phyloP scores from a whole-genome alignment of 176 grass and related monocot genomes.

The Oryza punctata region DNA sequence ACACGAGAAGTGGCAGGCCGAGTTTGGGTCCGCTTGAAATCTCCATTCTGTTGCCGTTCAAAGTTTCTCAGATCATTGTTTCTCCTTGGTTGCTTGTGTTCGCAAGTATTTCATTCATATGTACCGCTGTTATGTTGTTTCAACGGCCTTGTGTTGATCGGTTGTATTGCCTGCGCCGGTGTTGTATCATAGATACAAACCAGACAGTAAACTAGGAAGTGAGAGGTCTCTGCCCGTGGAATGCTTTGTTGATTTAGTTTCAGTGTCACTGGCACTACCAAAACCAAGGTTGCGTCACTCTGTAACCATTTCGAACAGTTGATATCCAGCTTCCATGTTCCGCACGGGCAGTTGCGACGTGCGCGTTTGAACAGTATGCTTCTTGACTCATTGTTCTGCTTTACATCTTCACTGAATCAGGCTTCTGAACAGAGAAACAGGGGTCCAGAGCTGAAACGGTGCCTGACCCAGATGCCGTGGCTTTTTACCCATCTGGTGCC shows the following conservation, averaged over 20 bases:
- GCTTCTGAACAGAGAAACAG: background rate
- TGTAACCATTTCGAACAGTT: background rate
- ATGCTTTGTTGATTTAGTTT: background rate
- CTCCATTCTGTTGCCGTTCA: background rate
- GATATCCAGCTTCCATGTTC: background rate
- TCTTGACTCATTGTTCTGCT: background rate
- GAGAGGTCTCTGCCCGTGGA: background rate
- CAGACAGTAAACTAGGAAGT: background rate
- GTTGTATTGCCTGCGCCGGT: background rate
- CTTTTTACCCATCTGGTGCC: background rate
- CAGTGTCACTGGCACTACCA: background rate
- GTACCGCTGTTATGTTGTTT: background rate
- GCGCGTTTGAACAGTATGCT: background rate
- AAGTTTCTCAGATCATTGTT: background rate
- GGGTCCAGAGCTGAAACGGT: background rate
- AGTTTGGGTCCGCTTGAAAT: constrained; percentile 77
- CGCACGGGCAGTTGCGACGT: background rate
- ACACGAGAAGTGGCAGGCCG: constrained; percentile 95
- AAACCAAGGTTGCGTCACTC: background rate
- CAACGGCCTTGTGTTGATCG: background rate
- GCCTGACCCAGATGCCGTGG: constrained; percentile 1
- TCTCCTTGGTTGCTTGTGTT: constrained; percentile 1
- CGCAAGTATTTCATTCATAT: background rate
- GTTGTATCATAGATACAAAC: background rate
- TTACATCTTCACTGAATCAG: background rate